These are phyloP conservation scores for Ceratobasidium sp. DNA, from an alignment of 1,284 basidiomycete genomes.

Conservation along the genomic window DNA sequence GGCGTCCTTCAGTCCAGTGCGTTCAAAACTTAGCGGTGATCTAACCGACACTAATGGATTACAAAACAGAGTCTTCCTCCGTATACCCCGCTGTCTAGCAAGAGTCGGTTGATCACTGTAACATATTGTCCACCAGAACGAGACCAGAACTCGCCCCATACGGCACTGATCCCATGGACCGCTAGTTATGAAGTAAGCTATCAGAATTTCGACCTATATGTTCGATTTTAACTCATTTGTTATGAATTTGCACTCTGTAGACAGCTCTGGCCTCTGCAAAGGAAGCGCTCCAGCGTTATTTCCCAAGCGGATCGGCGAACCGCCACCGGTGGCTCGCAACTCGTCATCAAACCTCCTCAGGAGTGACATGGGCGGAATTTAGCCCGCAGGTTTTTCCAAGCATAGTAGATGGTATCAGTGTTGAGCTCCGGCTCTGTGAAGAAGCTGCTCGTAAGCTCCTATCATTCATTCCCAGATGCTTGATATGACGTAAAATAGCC, in stretches of 20 bases:
- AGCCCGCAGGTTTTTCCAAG: conserved; percentile 3
- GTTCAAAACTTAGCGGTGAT: background rate
- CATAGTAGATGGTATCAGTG: background rate
- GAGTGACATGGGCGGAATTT: conserved; percentile 31
- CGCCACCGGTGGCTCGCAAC: conserved; percentile 14
- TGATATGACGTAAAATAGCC: conserved; percentile 26
- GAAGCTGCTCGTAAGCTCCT: conserved; percentile 7
- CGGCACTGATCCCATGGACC: conserved; percentile 29
- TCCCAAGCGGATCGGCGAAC: conserved; percentile 12
- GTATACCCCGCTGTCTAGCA: background rate
- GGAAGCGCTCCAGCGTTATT: conserved; percentile 17
- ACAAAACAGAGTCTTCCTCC: conserved; percentile 2
- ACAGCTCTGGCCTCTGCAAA: conserved; percentile 1
- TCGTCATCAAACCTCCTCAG: conserved; percentile 24
- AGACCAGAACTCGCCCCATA: background rate
- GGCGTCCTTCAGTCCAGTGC: background rate
- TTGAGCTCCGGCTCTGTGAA: conserved; percentile 29
- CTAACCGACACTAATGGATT: background rate
- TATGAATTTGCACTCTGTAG: background rate
- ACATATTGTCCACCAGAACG: conserved; percentile 12
- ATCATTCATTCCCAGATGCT: background rate
- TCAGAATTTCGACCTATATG: background rate
- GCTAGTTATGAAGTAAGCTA: conserved; percentile 14
- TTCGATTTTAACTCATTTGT: background rate
- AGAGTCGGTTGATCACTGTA: conserved; percentile 12